Conservation (phyloP, 768 basidiomycete species). For the Termitomyces sp. region DNA sequence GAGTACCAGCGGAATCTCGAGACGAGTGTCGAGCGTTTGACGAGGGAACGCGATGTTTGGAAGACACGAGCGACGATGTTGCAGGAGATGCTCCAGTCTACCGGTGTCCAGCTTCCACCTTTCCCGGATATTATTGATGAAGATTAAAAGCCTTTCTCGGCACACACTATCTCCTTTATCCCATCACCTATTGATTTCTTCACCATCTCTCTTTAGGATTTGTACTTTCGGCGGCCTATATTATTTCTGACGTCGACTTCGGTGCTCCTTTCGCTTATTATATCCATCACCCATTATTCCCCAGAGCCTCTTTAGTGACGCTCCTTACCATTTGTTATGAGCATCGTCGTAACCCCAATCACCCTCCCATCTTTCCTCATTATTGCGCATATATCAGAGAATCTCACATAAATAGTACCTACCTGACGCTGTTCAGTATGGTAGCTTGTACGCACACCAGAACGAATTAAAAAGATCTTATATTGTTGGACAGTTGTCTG, state of each 20-base stretch:
- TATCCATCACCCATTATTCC: slow-evolving; percentile 21
- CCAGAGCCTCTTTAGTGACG: slow-evolving; percentile 7
- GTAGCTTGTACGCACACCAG: background rate
- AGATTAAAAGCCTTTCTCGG: slow-evolving; percentile 20
- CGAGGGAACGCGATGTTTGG: slow-evolving; percentile 53
- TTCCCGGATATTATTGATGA: slow-evolving; percentile 26
- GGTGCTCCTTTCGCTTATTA: slow-evolving; percentile 22
- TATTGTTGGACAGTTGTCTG: background rate
- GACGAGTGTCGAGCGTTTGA: slow-evolving; percentile 38
- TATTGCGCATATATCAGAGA: background rate
- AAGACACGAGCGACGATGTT: slow-evolving; percentile 39
- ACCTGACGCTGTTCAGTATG: background rate
- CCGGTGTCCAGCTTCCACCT: slow-evolving; percentile 41
- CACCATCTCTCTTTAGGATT: no score
- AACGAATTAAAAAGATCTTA: background rate
- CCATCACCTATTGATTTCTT: background rate
- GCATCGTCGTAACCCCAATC: slow-evolving; percentile 46
- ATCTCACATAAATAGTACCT: background rate
- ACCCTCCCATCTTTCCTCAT: background rate
- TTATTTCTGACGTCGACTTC: slow-evolving; percentile 23
- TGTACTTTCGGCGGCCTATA: slow-evolving; percentile 20
- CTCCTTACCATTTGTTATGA: slow-evolving; percentile 43
- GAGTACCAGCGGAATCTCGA: slow-evolving; percentile 65
- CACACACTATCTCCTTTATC: background rate
- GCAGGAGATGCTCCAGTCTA: slow-evolving; percentile 41